Conservation (phyloP, 352 stramenopile genomes). For the Pelagophyceae sp. region DNA sequence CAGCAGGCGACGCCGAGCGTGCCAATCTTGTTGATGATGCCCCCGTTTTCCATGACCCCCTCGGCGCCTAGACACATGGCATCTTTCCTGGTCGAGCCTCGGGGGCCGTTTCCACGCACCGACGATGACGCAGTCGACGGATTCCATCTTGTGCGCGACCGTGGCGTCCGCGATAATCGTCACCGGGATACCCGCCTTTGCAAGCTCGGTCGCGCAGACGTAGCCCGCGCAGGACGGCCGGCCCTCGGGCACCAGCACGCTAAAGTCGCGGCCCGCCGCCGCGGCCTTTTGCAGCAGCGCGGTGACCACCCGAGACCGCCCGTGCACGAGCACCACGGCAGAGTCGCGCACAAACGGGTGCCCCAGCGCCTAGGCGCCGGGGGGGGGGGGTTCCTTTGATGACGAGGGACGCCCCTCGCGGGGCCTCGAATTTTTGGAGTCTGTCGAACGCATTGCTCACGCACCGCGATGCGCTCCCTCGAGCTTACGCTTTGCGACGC, state of each 20-base stretch:
- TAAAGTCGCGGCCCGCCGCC: conserved; percentile 79
- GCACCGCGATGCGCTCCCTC: conserved; percentile 80
- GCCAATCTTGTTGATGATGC: conserved; percentile 93
- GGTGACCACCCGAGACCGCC: conserved; percentile 78
- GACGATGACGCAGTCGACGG: conserved; percentile 86
- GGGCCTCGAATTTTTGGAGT: too few species aligned
- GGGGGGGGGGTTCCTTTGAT: too few species aligned
- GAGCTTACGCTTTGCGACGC: conserved; percentile 77
- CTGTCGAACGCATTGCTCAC: too few species aligned
- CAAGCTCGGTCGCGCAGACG: conserved; percentile 67
- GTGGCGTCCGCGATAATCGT: conserved; percentile 87
- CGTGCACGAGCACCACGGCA: conserved; percentile 85
- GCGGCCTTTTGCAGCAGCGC: conserved; percentile 74
- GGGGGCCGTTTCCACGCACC: too few species aligned
- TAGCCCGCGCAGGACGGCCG: conserved; percentile 75
- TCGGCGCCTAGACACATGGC: too few species aligned
- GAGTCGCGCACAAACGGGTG: conserved; percentile 87
- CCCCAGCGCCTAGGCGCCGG: too few species aligned
- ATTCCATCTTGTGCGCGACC: conserved; percentile 89
- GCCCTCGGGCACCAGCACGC: conserved; percentile 81
- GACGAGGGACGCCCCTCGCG: too few species aligned
- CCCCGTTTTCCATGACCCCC: conserved; percentile 92
- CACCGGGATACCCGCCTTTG: conserved; percentile 76
- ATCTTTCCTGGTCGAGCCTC: too few species aligned
- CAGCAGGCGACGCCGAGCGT: conserved; percentile 86